phyloP scores from a whole-genome alignment of 176 grass and related monocot species.

The Metroxylon sagu region DNA sequence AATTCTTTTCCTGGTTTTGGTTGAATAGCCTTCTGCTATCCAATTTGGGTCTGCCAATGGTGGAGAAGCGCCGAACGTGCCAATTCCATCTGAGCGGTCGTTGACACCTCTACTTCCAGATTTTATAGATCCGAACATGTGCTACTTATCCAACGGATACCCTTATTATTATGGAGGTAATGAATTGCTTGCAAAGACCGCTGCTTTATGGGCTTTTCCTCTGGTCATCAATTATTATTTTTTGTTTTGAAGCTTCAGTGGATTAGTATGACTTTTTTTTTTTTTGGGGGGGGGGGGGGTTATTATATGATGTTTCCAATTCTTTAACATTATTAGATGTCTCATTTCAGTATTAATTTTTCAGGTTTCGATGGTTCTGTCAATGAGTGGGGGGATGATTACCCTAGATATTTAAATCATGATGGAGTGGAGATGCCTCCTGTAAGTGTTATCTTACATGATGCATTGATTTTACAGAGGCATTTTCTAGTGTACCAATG shows the following conservation, averaged over 20 bases:
- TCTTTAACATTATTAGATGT: not conserved
- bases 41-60: slow-evolving; percentile 38
- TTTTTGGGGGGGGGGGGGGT: too few species aligned
- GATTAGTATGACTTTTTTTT: too few species aligned
- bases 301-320: too few species aligned
- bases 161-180: slow-evolving; percentile 62
- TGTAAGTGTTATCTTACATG: slow-evolving; percentile 28
- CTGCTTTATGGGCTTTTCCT: too few species aligned
- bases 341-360: not conserved
- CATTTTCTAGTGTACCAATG: too few species aligned
- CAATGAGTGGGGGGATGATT: slow-evolving; percentile 70
- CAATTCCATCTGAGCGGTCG: slow-evolving; percentile 38
- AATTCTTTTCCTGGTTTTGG: not conserved
- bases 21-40: slow-evolving; percentile 34
- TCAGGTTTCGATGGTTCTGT: slow-evolving; percentile 76
- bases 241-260: too few species aligned
- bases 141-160: slow-evolving; percentile 54
- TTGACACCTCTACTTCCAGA: slow-evolving; percentile 71
- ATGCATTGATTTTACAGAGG: slow-evolving; percentile 1
- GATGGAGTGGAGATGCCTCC: slow-evolving; percentile 56
- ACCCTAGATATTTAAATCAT: slow-evolving; percentile 47
- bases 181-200: too few species aligned
- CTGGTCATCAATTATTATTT: too few species aligned
- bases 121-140: slow-evolving; percentile 63
- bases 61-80: slow-evolving; percentile 28